phyloP scores from a whole-genome alignment of 2,329 filamentous ascomycete genomes.

The Phaeophleospora eucalypticola region DNA sequence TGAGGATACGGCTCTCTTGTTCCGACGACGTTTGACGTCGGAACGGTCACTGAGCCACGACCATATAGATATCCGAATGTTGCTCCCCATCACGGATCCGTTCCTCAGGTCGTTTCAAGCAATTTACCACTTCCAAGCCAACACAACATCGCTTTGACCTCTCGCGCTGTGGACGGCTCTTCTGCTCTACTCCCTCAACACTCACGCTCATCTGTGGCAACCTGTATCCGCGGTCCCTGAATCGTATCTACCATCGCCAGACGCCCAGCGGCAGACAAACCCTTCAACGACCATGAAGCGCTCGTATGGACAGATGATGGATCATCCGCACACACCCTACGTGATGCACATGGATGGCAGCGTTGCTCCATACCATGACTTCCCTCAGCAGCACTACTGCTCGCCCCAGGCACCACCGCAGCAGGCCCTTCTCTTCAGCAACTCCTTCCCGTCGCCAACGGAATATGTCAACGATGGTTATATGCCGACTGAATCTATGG shows the following conservation, averaged over 20 bases:
- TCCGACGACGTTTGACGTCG: conserved; percentile 4
- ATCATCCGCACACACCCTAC: conserved; percentile 10
- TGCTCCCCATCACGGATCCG: conserved; percentile 10
- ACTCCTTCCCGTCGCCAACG: conserved; percentile 14
- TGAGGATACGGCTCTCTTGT: conserved; percentile 4
- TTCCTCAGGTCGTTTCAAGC: conserved; percentile 9
- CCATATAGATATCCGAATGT: conserved; percentile 21
- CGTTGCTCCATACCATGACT: conserved; percentile 20
- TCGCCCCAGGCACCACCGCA: conserved; percentile 18
- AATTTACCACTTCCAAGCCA: conserved; percentile 16
- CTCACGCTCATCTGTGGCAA: neutral
- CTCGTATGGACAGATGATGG: conserved; percentile 18
- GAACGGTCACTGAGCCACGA: conserved; percentile 11
- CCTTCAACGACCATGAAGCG: conserved; percentile 13
- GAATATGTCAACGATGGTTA: conserved; percentile 20
- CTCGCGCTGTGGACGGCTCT: conserved; percentile 4
- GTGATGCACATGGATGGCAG: conserved; percentile 13
- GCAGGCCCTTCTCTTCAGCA: conserved; percentile 19
- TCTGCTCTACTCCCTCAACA: conserved; percentile 6
- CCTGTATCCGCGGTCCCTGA: conserved; percentile 5
- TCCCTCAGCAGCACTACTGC: conserved; percentile 14
- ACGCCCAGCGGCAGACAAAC: neutral
- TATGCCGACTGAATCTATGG: conserved; percentile 16
- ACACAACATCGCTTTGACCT: conserved; percentile 9
- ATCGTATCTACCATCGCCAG: conserved; percentile 10